Evolutionary conservation across 805 yeast species (phyloP).

Genomic region (Kodamaea hsintzibuensis): DNA sequence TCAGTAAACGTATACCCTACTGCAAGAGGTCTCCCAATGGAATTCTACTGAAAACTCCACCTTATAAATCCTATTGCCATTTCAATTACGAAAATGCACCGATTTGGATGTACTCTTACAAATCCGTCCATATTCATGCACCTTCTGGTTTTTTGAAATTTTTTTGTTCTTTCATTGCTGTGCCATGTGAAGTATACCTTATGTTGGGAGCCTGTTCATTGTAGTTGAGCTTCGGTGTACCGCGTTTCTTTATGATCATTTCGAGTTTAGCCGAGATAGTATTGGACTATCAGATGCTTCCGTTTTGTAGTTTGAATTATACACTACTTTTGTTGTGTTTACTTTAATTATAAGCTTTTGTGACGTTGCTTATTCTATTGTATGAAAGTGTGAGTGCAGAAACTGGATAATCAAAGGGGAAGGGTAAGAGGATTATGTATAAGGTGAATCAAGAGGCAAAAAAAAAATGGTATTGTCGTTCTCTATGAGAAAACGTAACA

Average conservation of each 20-base stretch:
- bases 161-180: background rate
- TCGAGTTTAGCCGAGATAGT: background rate
- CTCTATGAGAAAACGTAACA: background rate
- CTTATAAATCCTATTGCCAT: background rate
- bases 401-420: too few species aligned
- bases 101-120: background rate
- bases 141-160: background rate
- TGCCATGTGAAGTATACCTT: background rate
- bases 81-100: background rate
- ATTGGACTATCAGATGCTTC: background rate
- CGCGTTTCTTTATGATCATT: background rate
- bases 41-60: background rate
- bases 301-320: too few species aligned
- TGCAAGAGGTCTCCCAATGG: background rate
- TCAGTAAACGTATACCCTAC: background rate
- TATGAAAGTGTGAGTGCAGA: background rate
- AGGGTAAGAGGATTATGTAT: too few species aligned
- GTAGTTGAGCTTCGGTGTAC: background rate
- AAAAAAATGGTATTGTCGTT: background rate
- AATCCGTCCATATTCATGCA: background rate
- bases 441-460: background rate
- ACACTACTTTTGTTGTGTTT: too few species aligned
- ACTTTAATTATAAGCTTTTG: too few species aligned
- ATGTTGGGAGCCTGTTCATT: background rate
- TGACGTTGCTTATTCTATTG: background rate